Evolutionary conservation across 2,329 filamentous ascomycete genomes (phyloP).

Genomic region (Colletotrichum endophyticum): DNA sequence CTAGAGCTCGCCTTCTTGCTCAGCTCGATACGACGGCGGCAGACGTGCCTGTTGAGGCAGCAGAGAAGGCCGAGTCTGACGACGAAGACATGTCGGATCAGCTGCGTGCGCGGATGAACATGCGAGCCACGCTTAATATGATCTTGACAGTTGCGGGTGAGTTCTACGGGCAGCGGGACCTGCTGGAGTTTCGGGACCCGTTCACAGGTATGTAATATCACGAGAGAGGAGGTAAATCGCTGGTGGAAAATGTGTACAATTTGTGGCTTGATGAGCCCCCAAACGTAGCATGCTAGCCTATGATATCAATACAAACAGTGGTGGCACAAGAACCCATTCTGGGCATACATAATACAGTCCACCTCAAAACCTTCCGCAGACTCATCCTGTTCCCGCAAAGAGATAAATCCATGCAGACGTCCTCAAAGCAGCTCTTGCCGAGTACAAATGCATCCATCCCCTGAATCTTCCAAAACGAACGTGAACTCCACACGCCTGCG

Average conservation of each 20-base stretch:
- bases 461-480: neutral
- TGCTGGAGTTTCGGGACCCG: constrained; percentile 76
- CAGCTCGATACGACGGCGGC: constrained; percentile 38
- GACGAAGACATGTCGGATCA: constrained; percentile 20
- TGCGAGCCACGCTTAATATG: constrained; percentile 85
- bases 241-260: neutral
- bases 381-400: neutral
- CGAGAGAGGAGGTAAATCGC: neutral
- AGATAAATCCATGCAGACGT: constrained; percentile 1
- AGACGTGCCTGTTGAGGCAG: constrained; percentile 27
- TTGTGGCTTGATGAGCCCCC: neutral
- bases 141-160: constrained; percentile 87
- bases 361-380: neutral
- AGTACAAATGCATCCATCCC: constrained; percentile 13
- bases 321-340: neutral
- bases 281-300: neutral
- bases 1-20: constrained; percentile 53
- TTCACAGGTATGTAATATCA: constrained; percentile 49
- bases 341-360: neutral
- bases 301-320: constrained; percentile 3
- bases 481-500: neutral
- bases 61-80: neutral
- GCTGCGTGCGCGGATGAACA: constrained; percentile 49
- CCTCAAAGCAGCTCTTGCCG: constrained; percentile 25
- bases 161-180: constrained; percentile 86